Evolutionary conservation across 441 rosid species (phyloP), one percentile per base, ranked within the genome.

Genomic region (Rhodomyrtus psidioides): DNA sequence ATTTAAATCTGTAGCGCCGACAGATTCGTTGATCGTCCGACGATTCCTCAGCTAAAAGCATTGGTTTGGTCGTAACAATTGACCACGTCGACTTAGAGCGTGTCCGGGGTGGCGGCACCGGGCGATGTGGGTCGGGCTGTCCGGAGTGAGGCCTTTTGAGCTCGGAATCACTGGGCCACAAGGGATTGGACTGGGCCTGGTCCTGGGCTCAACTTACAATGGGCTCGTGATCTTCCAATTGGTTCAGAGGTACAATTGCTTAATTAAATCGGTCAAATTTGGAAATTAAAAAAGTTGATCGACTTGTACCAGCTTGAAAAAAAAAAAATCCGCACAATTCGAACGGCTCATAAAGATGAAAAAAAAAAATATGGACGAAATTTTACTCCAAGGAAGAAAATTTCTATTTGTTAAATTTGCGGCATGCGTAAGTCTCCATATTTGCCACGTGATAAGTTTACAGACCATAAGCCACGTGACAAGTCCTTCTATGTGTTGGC

Each of bases 361-460:
- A 2, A 34, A 51, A 54, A 24, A 55, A 56, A 56, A 56, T 9
- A 24, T 9, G 59, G 59, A 56, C 13, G n/a, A 23, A 56, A 24
- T 56, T 23, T 53, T 14, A 53, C 6, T 53, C 17, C 2, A 53
- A 14, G 6, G 17, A 53, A 53, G 14, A 53, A 53, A 53, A 4
- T 3, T 12, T 19, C 58, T 5, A 12, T 4, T 23, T 4, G 7
- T 55, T 9, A 55, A 23, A 55, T 55, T 3, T 9, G 5, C 1
- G 12, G 5, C 3, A 0, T 6, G 2, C 8, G n/a, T 2, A 23
- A 1, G 5, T 23, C 12, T 55, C n/a, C 7, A 23, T 8, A 1
- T 55, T 55, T 55, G 58, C 24, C 58, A 55, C 5, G 1, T 1
- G n/a, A 55, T 6, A 55, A 55, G 12, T 55, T 55, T 55, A 55